Evolutionary conservation across 352 stramenopile species (phyloP), one percentile per base, ranked within the genome.

Genomic region (Thalassiosira oceanica): DNA sequence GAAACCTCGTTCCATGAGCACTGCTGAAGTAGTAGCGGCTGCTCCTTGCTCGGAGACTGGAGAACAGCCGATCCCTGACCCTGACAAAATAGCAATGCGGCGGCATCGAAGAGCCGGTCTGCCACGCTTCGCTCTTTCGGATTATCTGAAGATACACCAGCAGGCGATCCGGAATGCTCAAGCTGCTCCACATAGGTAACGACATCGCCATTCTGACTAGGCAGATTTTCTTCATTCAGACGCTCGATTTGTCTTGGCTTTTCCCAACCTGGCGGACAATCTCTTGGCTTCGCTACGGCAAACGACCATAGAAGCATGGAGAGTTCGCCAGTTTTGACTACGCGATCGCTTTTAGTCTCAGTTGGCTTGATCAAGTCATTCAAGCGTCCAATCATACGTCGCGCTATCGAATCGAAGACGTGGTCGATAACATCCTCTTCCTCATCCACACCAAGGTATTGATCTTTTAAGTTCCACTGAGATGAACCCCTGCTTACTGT

Each of bases 1-100:
- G 83, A 78, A 10, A 90, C 43, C 56, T 90, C 80, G 36, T 62
- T 84, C 80, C 80, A 88, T 3, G 73, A 62, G 58, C 74, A 89
- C 21, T 53, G 36, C 54, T 58, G 21, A 27, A 82, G 48, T 11
- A 70, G 23, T 6, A 63, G 56, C 8, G 31, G 31, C n/a, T 8
- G 7, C 31, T 37, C 31, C 8, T n/a, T n/a, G 7, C 7, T 8
- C 8, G 7, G 31, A 13, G 8, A 8, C 7, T 8, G 31, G n/a
- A 8, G 31, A 27, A 68, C 45, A 26, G 37, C 26, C 10, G 33
- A 24, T 56, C 56, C 46, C 60, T 61, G 45, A 58, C 49, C 52
- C 57, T 52, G 36, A 43, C 52, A 65, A 11, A 78, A 61, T 1
- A 54, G 63, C 31, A 74, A 64, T 20, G 68, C 68, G 41, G 44